Percentiles rank a stretch among this genome's conserved stretches.
These are phyloP conservation scores for Tetraselmis striata DNA, from an alignment of 139 green algal genomes.

Conservation along the genomic window DNA sequence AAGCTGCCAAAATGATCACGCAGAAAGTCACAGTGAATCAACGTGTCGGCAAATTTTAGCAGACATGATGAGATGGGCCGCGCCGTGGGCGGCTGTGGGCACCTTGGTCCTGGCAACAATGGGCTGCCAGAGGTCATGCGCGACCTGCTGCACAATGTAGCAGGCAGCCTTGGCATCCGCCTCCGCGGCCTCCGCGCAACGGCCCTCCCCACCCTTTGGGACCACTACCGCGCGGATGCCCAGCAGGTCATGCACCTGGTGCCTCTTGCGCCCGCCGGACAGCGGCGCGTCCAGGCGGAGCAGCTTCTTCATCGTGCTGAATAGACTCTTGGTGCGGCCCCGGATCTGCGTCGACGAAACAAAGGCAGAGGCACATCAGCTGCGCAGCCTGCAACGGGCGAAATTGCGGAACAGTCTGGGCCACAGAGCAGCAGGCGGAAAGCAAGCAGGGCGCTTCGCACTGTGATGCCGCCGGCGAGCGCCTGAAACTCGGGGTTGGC, in stretches of 20 bases:
- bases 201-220: conserved; percentile 24
- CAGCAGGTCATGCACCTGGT: conserved; percentile 84
- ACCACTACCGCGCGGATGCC: conserved; percentile 79
- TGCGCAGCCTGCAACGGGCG: too few species aligned
- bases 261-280: conserved; percentile 45
- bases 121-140: conserved; percentile 52
- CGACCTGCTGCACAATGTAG: conserved; percentile 68
- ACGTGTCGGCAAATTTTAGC: too few species aligned
- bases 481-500: conserved; percentile 38
- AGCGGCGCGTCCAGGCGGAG: conserved; percentile 63
- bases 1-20: too few species aligned
- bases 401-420: too few species aligned
- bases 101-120: conserved; percentile 64
- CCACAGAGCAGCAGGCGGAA: too few species aligned
- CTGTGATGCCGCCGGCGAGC: conserved; percentile 41
- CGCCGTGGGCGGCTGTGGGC: too few species aligned
- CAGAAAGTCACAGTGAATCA: too few species aligned
- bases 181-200: conserved; percentile 14
- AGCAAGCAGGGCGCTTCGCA: too few species aligned
- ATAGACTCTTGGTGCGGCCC: conserved; percentile 78
- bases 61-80: too few species aligned
- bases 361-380: too few species aligned
- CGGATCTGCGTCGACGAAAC: too few species aligned
- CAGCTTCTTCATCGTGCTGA: conserved; percentile 91
- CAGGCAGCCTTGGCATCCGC: conserved; percentile 48